A percentile compares a stretch with the other conserved stretches of the same genome.
Evolutionary conservation across 2,329 filamentous ascomycete genomes (phyloP).

Genomic region (Paecilomyces sp.): DNA sequence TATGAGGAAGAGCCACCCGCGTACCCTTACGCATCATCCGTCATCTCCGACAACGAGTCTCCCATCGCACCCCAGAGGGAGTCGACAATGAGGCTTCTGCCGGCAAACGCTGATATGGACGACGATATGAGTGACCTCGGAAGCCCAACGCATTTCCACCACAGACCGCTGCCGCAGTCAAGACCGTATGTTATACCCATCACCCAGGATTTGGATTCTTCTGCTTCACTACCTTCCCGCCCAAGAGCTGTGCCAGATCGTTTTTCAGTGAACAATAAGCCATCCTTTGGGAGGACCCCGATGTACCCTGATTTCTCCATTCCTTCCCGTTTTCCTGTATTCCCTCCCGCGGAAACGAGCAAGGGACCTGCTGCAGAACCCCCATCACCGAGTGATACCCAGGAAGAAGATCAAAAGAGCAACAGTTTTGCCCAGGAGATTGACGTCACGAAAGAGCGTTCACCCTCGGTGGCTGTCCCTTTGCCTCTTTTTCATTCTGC

Average conservation of each 20-base stretch:
- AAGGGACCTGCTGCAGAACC: not conserved
- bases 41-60: slow-evolving; percentile 21
- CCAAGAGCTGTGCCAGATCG: slow-evolving; percentile 7
- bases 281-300: not conserved
- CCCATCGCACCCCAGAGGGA: slow-evolving; percentile 14
- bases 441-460: not conserved
- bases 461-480: not conserved
- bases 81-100: slow-evolving; percentile 40
- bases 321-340: not conserved
- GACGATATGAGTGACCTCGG: slow-evolving; percentile 21
- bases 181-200: slow-evolving; percentile 31
- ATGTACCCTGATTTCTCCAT: not conserved
- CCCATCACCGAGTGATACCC: not conserved
- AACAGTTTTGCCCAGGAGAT: not conserved
- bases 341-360: not conserved
- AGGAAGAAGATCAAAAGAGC: not conserved
- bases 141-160: slow-evolving; percentile 18
- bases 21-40: slow-evolving; percentile 27
- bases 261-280: not conserved
- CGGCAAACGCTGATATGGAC: slow-evolving; percentile 30
- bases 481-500: not conserved
- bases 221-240: slow-evolving; percentile 6
- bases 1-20: slow-evolving; percentile 39
- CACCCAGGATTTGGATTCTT: slow-evolving; percentile 8
- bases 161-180: slow-evolving; percentile 16